phyloP scores from a whole-genome alignment of 495 filamentous ascomycete genomes.

The Durotheca rogersii region DNA sequence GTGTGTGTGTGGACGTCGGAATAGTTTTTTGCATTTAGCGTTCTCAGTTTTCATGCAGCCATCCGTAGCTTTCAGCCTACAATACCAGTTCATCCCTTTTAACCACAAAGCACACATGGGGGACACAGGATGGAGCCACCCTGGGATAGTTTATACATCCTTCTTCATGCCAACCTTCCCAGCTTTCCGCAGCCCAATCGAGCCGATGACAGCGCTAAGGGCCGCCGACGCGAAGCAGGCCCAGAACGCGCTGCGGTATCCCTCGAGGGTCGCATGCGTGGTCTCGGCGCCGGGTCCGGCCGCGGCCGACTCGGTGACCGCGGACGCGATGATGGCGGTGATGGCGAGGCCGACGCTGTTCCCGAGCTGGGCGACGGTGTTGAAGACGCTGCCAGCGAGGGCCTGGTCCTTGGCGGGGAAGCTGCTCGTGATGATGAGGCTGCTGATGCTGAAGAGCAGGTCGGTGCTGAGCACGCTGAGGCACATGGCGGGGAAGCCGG shows the following conservation, averaged over 20 bases:
- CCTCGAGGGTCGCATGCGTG: slow-evolving; percentile 48
- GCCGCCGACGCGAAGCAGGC: slow-evolving; percentile 53
- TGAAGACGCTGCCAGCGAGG: slow-evolving; percentile 65
- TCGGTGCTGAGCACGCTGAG: slow-evolving; percentile 59
- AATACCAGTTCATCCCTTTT: too few species aligned
- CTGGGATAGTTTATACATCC: too few species aligned
- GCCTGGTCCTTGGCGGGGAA: slow-evolving; percentile 60
- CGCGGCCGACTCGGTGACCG: slow-evolving; percentile 43
- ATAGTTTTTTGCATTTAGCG: too few species aligned
- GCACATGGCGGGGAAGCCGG: slow-evolving; percentile 49
- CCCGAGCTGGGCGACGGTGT: slow-evolving; percentile 62
- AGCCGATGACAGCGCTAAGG: slow-evolving; percentile 41
- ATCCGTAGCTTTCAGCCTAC: too few species aligned
- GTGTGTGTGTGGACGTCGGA: too few species aligned
- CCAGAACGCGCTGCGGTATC: slow-evolving; percentile 64
- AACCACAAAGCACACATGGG: too few species aligned
- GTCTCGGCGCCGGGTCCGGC: slow-evolving; percentile 7
- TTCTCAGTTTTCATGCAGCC: too few species aligned
- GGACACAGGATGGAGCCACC: too few species aligned
- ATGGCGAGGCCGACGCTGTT: slow-evolving; percentile 58
- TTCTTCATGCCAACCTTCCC: slow-evolving; percentile 57
- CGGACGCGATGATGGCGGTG: slow-evolving; percentile 55
- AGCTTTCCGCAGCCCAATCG: slow-evolving; percentile 50
- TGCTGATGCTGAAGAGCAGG: slow-evolving; percentile 60
- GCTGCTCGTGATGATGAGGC: slow-evolving; percentile 59